Base-by-base conservation (phyloP, 2,329 filamentous ascomycete species). In the Paraconiothyrium brasiliense region DNA sequence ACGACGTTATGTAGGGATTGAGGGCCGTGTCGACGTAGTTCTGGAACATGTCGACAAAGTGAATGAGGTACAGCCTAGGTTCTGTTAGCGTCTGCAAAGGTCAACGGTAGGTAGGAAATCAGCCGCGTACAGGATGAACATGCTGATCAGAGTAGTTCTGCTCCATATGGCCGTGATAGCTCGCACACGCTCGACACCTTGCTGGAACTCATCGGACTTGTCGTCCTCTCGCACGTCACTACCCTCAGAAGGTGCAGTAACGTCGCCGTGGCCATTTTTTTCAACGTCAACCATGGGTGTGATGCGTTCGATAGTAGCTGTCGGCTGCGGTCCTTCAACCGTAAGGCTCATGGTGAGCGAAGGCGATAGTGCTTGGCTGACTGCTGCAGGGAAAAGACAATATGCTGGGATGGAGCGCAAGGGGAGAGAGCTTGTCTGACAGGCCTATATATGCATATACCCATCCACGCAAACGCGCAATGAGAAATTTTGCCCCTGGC, bases 31-130 rank as follows among this genome's bases (percentile, higher is more conserved):
- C 79, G 49, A 81, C 78, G 54, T 76, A 75, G 57, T 81, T 75
- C 61, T 83, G 77, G 48, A 84, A 69, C 32, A 80, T 83, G 49
- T 85, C 84, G 66, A 83, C 80, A 58, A 85, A 82, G 48, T 81
- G 80, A 63, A 84, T 79, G 2, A 84, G 62, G 64, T 81, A 84
- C 46, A 85, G 77, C 39, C 81, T 83, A 22, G n/a, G 9, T 10
- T 35, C 41, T 9, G 24, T 34, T 37, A 14, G 54, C 22, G 32
- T 51, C 22, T 34, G 49, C 4, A 11, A 37, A 3, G 7, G 47
- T 24, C 13, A 9, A 4, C 11, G 1, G 11, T 39, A 13, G 46
- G 20, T 20, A 24, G 20, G 14, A 20, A 20, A 4, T 2, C 30
- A 43, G 10, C 7, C 10, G 66, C 77, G 66, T 64, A 82, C 79